A percentile compares a stretch with the other conserved stretches of the same genome.
These are phyloP conservation scores for Cutaneotrichosporon sp. DNA, from an alignment of 1,284 basidiomycete genomes.

Conservation along the genomic window DNA sequence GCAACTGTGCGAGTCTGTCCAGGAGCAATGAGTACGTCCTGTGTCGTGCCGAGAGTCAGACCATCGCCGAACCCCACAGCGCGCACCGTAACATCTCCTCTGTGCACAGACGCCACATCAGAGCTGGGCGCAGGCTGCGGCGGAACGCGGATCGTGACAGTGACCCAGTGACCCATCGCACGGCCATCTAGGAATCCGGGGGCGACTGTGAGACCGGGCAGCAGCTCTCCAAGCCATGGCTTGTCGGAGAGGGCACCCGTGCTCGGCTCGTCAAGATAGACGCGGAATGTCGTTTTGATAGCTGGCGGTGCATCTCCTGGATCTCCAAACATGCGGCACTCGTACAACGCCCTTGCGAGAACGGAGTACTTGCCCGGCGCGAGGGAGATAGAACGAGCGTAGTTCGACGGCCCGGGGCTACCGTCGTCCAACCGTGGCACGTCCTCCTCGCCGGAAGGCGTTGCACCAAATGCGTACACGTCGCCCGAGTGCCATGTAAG, in stretches of 20 bases:
- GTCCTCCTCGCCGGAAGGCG: slow-evolving; percentile 12
- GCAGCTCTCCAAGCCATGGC: too few relatives aligned
- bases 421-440: too few relatives aligned
- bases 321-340: slow-evolving; percentile 46
- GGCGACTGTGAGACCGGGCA: slow-evolving; percentile 13
- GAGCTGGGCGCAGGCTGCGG: too few relatives aligned
- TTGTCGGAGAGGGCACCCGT: too few relatives aligned
- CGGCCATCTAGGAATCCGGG: slow-evolving; percentile 35
- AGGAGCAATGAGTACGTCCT: background rate
- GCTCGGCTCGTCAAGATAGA: slow-evolving; percentile 19
- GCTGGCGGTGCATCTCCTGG: slow-evolving; percentile 26
- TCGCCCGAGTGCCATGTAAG: slow-evolving; percentile 42
- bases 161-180: slow-evolving; percentile 34
- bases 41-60: background rate
- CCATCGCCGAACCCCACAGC: slow-evolving; percentile 2
- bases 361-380: slow-evolving; percentile 32
- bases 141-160: slow-evolving; percentile 19
- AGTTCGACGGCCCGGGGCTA: slow-evolving; percentile 19
- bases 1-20: slow-evolving; percentile 15
- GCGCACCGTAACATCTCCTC: background rate
- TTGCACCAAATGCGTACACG: slow-evolving; percentile 37
- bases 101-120: too few relatives aligned
- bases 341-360: slow-evolving; percentile 39
- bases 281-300: slow-evolving; percentile 28
- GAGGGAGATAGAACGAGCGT: slow-evolving; percentile 29